These are phyloP conservation scores for Aspergillus bertholletiae DNA, from an alignment of 495 filamentous ascomycete species.

Conservation along the genomic window DNA sequence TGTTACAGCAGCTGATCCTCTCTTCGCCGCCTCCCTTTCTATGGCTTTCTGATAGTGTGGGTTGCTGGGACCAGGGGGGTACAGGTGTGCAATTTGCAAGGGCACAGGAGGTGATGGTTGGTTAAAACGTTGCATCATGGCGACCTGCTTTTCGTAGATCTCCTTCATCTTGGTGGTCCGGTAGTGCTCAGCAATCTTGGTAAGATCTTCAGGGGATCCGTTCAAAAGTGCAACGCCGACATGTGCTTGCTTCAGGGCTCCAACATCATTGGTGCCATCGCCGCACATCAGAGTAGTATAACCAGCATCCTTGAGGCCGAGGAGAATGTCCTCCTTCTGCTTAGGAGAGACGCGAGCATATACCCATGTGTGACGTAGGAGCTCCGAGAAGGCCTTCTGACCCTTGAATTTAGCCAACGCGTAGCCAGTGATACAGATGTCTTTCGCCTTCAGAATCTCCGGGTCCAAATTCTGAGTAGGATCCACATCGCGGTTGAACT, in stretches of 20 bases:
- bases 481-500: constrained; percentile 80
- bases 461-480: constrained; percentile 75
- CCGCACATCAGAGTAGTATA: constrained; percentile 99
- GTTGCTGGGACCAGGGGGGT: constrained; percentile 86
- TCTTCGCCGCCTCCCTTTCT: constrained; percentile 73
- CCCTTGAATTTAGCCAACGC: constrained; percentile 86
- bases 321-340: constrained; percentile 97
- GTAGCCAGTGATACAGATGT: constrained; percentile 95
- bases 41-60: constrained; percentile 96
- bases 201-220: constrained; percentile 85
- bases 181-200: constrained; percentile 86
- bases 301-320: constrained; percentile 90
- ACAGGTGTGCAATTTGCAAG: constrained; percentile 85
- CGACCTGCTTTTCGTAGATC: constrained; percentile 91
- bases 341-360: constrained; percentile 97
- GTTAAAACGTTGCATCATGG: constrained; percentile 89
- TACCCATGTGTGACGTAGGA: constrained; percentile 91
- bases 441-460: constrained; percentile 79
- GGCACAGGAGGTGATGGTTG: constrained; percentile 89
- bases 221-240: constrained; percentile 96
- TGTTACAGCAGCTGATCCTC: constrained; percentile 47
- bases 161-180: constrained; percentile 97
- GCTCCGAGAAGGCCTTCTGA: constrained; percentile 63
- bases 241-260: constrained; percentile 96
- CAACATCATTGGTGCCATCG: constrained; percentile 98